These are phyloP conservation scores for Metahyphopichia silvanorum DNA, from an alignment of 805 yeast genomes.

Conservation along the genomic window DNA sequence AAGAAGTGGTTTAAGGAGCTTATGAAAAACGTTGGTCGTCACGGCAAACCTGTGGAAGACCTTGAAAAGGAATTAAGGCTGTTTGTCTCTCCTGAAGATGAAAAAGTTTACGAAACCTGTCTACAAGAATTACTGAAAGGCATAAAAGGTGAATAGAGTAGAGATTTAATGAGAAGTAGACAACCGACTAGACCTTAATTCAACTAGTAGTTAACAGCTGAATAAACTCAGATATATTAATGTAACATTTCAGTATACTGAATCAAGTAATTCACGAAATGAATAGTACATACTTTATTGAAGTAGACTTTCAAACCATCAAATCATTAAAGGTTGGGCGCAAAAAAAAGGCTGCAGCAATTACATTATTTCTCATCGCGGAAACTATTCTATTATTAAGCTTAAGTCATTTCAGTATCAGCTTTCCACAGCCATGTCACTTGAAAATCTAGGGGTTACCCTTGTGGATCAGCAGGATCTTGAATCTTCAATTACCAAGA, in stretches of 20 bases:
- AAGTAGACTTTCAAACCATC: too few species aligned
- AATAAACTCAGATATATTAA: too few species aligned
- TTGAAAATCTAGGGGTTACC: conserved; percentile 34
- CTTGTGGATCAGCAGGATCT: conserved; percentile 76
- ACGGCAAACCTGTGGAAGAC: conserved; percentile 13
- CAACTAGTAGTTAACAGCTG: conserved; percentile 1
- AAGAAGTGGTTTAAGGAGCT: conserved; percentile 55
- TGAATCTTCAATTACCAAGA: conserved; percentile 67
- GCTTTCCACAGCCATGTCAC: too few species aligned
- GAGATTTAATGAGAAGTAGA: conserved; percentile 5
- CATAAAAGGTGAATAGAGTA: too few species aligned
- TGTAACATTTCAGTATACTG: too few species aligned
- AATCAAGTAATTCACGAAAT: too few species aligned
- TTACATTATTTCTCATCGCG: too few species aligned
- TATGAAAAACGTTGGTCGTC: conserved; percentile 48
- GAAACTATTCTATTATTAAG: too few species aligned
- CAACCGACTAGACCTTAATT: not conserved
- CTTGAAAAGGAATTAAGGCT: conserved; percentile 18
- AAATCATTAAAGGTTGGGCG: too few species aligned
- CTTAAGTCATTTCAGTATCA: too few species aligned
- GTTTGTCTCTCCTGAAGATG: conserved; percentile 20
- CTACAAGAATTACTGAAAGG: conserved; percentile 26
- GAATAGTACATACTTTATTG: too few species aligned
- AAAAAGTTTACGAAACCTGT: conserved; percentile 18
- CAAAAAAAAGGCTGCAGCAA: too few species aligned